Base-by-base conservation (phyloP, 495 filamentous ascomycete species). In the Amniculicola lignicola region DNA sequence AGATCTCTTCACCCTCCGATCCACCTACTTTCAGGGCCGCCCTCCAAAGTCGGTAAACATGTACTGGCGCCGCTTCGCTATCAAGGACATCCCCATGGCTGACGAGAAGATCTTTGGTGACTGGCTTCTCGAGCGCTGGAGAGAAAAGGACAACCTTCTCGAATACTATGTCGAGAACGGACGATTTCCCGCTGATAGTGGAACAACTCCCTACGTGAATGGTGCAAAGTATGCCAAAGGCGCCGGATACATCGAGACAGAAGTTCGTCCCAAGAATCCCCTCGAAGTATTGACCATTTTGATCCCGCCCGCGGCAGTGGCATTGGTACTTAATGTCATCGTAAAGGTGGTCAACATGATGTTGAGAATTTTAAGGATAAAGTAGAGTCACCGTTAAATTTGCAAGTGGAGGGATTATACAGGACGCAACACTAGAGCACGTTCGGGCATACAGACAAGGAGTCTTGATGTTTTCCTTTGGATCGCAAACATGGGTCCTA, bases 1-100 rank as follows among this genome's bases (percentile, higher is more conserved):
- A 61, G 79, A 88, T 46, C 77, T 84, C 57, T 93, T 88, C 70
- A 89, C 83, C 5, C 74, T 93, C 11, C 75, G 79, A 4, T 78
- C 80, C 38, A 86, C 82, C 11, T 92, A 88, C 62, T 82, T 91
- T 58, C 76, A 86, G 68, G 88, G 88, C 21, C 80, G 84, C 28
- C 83, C 86, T 2, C 88, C 88, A 1, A 89, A 87, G 64, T 90
- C 85, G 0, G 86, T 92, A 48, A 90, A 91, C 65, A 87, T 93
- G 74, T 81, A 91, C 68, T 93, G 86, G 86, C 79, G 88, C 12
- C 79, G 86, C 2, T 91, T 90, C 62, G 69, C 73, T 0, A 50
- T 89, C 7, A 72, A 71, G 29, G 75, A 81, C 27, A 89, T 93
- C 15, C 88, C 88, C 0, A 62, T 89, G 14, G 74, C 82, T 23